Base-by-base conservation (phyloP, 257 asterid genomes). In the Penstemon davidsonii region DNA sequence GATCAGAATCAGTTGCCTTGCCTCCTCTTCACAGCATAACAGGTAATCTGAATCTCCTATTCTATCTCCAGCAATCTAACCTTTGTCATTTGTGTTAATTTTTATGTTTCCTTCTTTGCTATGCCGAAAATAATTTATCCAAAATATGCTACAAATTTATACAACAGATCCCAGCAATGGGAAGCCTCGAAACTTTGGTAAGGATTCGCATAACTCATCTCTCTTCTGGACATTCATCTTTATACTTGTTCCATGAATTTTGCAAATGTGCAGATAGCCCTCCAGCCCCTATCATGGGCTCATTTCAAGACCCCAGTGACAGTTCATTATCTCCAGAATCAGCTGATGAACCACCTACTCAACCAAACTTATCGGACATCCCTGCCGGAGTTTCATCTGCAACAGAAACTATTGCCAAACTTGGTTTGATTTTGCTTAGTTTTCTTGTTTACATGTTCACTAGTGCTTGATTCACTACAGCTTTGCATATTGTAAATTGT, bases 21-120 rank as follows among this genome's bases (percentile, higher is more conserved):
- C 96, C 96, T 66, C 96, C 96, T 56, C 84, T 91, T 65, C 80
- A 56, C 44, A 72, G 85, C 80, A 74, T 79, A 70, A 76, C 85
- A 82, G 84, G 96, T 86, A 60, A 67, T 60, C 64, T 47, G 3
- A 25, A 25, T 25, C 33, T 25, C 55, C 62, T 46, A 13, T 18
- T 7, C 4, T 50, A 10, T 52, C 13, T 4, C 50, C 6, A 55
- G 25, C 37, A 45, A n/a, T 63, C 41, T 12, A 11, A 10, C 7
- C 6, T 38, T 45, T 54, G 10, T 6, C 8, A 10, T 46, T 36
- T 5, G 3, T 44, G 43, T 45, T 25, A 38, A 10, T 0, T 36
- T 8, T 8, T 38, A 6, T n/a, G 12, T 69, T 60, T 25, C 18
- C 36, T 13, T 19, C 3, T 64, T 46, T 25, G 19, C 42, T 70